A percentile compares a stretch with the other conserved stretches of the same genome.
Evolutionary conservation across 495 filamentous ascomycete species (phyloP).

Genomic region (Tuber aestivum): DNA sequence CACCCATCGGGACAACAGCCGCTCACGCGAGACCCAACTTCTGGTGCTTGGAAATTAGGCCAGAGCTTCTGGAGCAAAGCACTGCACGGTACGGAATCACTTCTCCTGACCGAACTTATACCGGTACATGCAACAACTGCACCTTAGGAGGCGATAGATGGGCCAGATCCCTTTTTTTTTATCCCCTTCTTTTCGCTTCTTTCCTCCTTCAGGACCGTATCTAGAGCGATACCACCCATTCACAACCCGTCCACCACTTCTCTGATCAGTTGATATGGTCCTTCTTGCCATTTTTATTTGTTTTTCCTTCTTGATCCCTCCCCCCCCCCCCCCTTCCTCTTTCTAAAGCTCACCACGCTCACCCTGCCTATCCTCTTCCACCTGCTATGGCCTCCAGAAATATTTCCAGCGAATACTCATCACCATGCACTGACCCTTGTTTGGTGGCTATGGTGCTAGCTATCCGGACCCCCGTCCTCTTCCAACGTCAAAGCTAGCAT

Average conservation of each 20-base stretch:
- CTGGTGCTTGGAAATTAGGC: background rate
- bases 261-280: background rate
- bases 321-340: background rate
- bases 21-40: slow-evolving; percentile 10
- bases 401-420: background rate
- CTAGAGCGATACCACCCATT: background rate
- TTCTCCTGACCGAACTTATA: background rate
- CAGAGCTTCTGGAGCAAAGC: background rate
- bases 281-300: background rate
- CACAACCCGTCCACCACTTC: background rate
- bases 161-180: background rate
- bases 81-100: background rate
- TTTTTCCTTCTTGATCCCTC: too few species aligned
- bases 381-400: background rate
- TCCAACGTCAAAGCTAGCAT: background rate
- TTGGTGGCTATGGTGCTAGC: background rate
- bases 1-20: slow-evolving; percentile 19
- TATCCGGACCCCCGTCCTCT: background rate
- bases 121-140: background rate
- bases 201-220: background rate
- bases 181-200: background rate
- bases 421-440: background rate
- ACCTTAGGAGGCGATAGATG: background rate
- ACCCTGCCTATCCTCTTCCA: background rate
- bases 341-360: background rate